phyloP scores from a whole-genome alignment of 345 rosid species.

The Durio zibethinus region DNA sequence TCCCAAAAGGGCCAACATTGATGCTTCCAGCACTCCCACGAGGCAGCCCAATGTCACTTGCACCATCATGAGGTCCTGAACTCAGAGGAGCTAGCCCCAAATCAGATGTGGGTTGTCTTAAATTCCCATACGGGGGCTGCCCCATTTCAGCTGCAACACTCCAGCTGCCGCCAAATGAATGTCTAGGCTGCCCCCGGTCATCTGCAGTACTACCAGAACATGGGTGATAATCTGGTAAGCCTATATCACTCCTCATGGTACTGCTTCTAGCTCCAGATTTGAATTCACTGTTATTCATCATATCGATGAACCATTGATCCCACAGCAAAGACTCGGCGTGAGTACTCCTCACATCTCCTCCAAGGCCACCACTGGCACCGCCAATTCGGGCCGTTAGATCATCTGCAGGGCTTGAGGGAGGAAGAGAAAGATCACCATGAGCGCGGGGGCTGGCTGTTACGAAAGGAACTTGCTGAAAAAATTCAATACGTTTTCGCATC shows the following conservation, averaged over 20 bases:
- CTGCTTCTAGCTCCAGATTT: neutral
- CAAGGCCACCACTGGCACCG: too few relatives aligned
- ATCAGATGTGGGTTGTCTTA: neutral
- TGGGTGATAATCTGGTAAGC: neutral
- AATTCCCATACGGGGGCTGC: neutral
- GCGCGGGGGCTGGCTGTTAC: neutral
- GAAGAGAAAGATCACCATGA: neutral
- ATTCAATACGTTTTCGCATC: conserved; percentile 7
- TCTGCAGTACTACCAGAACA: neutral
- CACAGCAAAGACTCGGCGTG: neutral
- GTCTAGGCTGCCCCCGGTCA: neutral
- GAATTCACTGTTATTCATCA: neutral
- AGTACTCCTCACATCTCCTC: neutral
- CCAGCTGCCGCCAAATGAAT: neutral
- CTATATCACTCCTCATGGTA: neutral
- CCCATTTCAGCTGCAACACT: neutral
- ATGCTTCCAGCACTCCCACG: neutral
- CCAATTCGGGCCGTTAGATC: too few relatives aligned
- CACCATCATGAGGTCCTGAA: too few relatives aligned
- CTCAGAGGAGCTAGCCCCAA: neutral
- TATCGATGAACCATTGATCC: conserved; percentile 5
- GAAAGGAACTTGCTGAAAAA: conserved; percentile 16
- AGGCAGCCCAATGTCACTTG: neutral
- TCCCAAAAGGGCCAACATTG: neutral
- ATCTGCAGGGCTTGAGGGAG: too few relatives aligned